Percentiles rank a stretch among this genome's conserved stretches.
Evolutionary conservation across 306 rosid species (phyloP).

Genomic region (Vigna reflexopilosa): DNA sequence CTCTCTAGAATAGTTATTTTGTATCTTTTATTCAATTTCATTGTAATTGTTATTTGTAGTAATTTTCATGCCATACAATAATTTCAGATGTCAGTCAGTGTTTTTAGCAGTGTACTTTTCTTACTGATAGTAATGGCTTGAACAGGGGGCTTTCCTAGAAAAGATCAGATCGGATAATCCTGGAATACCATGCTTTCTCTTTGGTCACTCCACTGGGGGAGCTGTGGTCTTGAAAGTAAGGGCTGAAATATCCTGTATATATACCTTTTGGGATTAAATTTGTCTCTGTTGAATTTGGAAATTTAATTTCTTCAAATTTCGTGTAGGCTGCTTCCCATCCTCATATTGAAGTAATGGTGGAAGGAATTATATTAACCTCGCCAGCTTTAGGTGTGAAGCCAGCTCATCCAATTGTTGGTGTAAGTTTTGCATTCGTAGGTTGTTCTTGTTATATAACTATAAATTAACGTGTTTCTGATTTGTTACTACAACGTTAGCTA

Average conservation of each 20-base stretch:
- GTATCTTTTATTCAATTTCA: not conserved
- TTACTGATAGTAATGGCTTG: constrained; percentile 11
- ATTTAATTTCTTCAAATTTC: constrained; percentile 30
- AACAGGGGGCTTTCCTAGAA: constrained; percentile 89
- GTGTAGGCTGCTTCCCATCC: constrained; percentile 71
- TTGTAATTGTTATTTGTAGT: constrained; percentile 5
- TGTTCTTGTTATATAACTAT: not conserved
- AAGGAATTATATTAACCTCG: constrained; percentile 91
- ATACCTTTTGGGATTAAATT: constrained; percentile 12
- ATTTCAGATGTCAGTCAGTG: constrained; percentile 7
- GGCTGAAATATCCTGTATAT: constrained; percentile 16
- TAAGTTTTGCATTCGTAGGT: constrained; percentile 49
- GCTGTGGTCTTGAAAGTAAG: constrained; percentile 93
- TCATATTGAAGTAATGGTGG: constrained; percentile 70
- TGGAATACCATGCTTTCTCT: constrained; percentile 93
- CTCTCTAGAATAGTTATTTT: not conserved
- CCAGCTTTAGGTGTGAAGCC: constrained; percentile 98
- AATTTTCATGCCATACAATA: not conserved
- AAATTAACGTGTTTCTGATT: not conserved
- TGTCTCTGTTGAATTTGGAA: not conserved
- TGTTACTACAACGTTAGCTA: not conserved
- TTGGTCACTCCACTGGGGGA: constrained; percentile 99
- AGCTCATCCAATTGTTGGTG: constrained; percentile 93
- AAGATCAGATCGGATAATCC: constrained; percentile 87
- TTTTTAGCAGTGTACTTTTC: constrained; percentile 23